Evolutionary conservation across 2,329 filamentous ascomycete genomes (phyloP).

Genomic region (Pseudopyrenochaeta lycopersici): DNA sequence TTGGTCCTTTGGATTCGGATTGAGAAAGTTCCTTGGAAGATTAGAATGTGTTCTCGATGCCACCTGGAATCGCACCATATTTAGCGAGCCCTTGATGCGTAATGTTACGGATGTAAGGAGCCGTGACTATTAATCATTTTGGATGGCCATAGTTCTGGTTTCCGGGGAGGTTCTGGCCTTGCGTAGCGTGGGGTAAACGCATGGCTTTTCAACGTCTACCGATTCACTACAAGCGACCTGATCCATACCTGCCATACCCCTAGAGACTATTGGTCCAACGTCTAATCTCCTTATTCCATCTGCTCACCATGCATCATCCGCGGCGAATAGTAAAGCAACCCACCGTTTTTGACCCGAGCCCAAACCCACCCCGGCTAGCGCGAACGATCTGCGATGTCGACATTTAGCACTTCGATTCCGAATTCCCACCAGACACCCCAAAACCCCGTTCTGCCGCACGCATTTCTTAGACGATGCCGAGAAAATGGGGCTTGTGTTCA

Average conservation of each 20-base stretch:
- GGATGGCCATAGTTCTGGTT: background rate
- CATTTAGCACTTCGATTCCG: constrained; percentile 46
- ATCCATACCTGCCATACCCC: background rate
- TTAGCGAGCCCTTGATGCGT: too few relatives aligned
- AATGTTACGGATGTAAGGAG: too few relatives aligned
- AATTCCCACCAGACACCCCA: constrained; percentile 16
- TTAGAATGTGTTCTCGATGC: too few relatives aligned
- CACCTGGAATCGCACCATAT: too few relatives aligned
- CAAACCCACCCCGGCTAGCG: constrained; percentile 6
- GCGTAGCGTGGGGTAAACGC: background rate
- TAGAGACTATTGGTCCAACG: too few relatives aligned
- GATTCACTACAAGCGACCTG: background rate
- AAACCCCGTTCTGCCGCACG: constrained; percentile 2
- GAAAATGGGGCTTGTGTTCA: constrained; percentile 7
- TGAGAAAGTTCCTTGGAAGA: too few relatives aligned
- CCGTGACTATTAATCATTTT: background rate
- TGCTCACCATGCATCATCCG: background rate
- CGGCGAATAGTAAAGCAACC: background rate
- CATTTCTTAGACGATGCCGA: constrained; percentile 6
- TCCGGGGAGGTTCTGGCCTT: too few relatives aligned
- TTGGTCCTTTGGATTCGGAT: background rate
- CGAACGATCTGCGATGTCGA: constrained; percentile 42
- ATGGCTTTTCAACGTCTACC: background rate
- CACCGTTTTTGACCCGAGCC: background rate
- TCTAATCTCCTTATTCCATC: background rate